Conservation (phyloP, 495 filamentous ascomycete species). For the Penicillium ucsense region DNA sequence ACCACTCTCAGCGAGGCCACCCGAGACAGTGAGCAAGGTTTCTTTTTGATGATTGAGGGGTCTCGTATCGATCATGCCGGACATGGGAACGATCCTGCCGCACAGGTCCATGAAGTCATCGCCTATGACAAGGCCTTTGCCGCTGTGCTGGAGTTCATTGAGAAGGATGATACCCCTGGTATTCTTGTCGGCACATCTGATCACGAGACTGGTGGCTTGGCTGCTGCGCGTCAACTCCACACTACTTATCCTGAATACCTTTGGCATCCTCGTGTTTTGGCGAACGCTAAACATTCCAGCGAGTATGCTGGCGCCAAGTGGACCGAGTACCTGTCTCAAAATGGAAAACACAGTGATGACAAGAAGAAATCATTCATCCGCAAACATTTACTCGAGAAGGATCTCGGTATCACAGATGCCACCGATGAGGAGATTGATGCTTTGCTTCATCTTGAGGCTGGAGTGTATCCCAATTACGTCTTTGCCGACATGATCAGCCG, state of each 20-base stretch:
- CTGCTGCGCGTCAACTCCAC: slow-evolving; percentile 67
- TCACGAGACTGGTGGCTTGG: slow-evolving; percentile 88
- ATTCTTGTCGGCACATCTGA: slow-evolving; percentile 85
- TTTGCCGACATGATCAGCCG: slow-evolving; percentile 81
- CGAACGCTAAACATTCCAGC: slow-evolving; percentile 69
- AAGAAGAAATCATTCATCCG: slow-evolving; percentile 45
- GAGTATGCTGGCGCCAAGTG: slow-evolving; percentile 58
- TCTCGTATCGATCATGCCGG: slow-evolving; percentile 94
- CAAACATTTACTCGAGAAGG: slow-evolving; percentile 46
- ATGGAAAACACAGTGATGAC: slow-evolving; percentile 11
- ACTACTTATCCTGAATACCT: slow-evolving; percentile 63
- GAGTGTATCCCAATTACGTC: slow-evolving; percentile 37
- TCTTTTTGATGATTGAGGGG: slow-evolving; percentile 98
- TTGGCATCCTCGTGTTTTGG: slow-evolving; percentile 77
- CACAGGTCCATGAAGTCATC: slow-evolving; percentile 89
- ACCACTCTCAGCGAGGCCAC: slow-evolving; percentile 75
- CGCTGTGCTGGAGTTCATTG: slow-evolving; percentile 73
- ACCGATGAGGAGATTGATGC: slow-evolving; percentile 59
- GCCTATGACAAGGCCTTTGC: slow-evolving; percentile 84
- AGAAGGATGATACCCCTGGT: slow-evolving; percentile 59
- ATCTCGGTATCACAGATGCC: slow-evolving; percentile 68
- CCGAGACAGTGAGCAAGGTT: slow-evolving; percentile 75
- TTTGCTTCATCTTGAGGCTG: slow-evolving; percentile 45
- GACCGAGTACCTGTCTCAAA: slow-evolving; percentile 38
- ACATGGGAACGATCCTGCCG: slow-evolving; percentile 88